A percentile compares a stretch with the other conserved stretches of the same genome.
Evolutionary conservation across 805 yeast genomes (phyloP).

Genomic region (Wickerhamomyces hampshirensis): DNA sequence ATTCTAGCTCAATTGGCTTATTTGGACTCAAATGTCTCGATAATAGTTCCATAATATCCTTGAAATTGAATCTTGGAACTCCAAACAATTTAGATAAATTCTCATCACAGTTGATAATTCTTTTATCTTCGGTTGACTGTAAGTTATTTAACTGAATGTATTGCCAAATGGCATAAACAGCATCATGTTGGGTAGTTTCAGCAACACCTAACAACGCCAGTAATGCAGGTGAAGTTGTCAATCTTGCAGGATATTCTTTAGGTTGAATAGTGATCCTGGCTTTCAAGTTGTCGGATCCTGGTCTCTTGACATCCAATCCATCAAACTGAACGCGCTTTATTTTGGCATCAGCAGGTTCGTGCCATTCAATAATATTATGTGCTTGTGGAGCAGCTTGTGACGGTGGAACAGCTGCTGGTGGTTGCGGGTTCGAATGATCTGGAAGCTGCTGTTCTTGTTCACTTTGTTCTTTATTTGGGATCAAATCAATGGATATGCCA

Average conservation of each 20-base stretch:
- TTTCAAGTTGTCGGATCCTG: conserved; percentile 61
- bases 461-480: conserved; percentile 18
- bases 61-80: conserved; percentile 54
- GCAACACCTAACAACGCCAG: conserved; percentile 66
- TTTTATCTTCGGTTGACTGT: conserved; percentile 51
- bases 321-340: conserved; percentile 59
- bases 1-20: conserved; percentile 74
- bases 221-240: conserved; percentile 60
- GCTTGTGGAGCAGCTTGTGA: conserved; percentile 10
- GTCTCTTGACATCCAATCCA: conserved; percentile 82
- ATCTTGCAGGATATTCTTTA: conserved; percentile 65
- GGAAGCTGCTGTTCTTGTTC: conserved; percentile 21
- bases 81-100: conserved; percentile 39
- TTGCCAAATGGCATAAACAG: conserved; percentile 76
- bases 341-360: conserved; percentile 47
- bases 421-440: conserved; percentile 22
- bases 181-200: conserved; percentile 83
- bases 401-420: conserved; percentile 23
- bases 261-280: conserved; percentile 77
- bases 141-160: conserved; percentile 66
- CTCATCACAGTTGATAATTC: conserved; percentile 47
- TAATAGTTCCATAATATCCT: conserved; percentile 66
- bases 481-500: conserved; percentile 78
- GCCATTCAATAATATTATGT: conserved; percentile 77
- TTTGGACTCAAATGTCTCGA: conserved; percentile 68